phyloP scores from a whole-genome alignment of 2,329 filamentous ascomycete species.

The Talaromyces rugulosus region DNA sequence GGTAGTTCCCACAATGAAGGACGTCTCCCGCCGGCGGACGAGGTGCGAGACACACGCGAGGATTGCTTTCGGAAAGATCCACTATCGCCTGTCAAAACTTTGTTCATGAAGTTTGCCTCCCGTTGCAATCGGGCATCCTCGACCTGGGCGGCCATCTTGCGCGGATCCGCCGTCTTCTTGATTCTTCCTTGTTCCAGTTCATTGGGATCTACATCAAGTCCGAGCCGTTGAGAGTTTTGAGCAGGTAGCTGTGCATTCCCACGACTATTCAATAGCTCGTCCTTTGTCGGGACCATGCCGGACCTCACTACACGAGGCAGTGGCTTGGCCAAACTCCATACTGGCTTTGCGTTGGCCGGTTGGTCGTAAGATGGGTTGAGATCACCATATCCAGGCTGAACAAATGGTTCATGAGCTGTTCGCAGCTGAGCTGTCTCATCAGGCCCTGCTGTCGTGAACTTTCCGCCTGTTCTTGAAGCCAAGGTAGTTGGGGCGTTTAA shows the following conservation, averaged over 20 bases:
- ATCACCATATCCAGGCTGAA: slow-evolving; percentile 52
- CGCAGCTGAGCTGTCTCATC: slow-evolving; percentile 28
- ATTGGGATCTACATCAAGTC: slow-evolving; percentile 37
- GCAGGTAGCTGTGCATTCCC: slow-evolving; percentile 28
- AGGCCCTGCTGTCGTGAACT: slow-evolving; percentile 29
- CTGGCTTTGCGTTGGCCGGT: slow-evolving; percentile 45
- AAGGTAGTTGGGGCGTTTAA: slow-evolving; percentile 23
- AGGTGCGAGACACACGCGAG: slow-evolving; percentile 21
- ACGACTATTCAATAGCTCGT: slow-evolving; percentile 31
- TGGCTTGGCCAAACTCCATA: slow-evolving; percentile 53
- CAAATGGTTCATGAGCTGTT: slow-evolving; percentile 39
- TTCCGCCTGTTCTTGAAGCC: slow-evolving; percentile 23
- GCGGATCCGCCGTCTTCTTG: slow-evolving; percentile 31
- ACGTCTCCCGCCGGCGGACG: slow-evolving; percentile 19
- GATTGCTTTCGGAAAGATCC: slow-evolving; percentile 10
- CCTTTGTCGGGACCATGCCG: slow-evolving; percentile 49
- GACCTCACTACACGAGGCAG: slow-evolving; percentile 51
- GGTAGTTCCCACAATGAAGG: slow-evolving; percentile 17
- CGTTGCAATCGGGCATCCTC: slow-evolving; percentile 39
- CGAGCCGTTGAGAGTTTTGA: slow-evolving; percentile 28
- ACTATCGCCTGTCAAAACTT: slow-evolving; percentile 26
- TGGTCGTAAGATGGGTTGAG: slow-evolving; percentile 55
- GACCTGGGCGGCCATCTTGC: slow-evolving; percentile 42
- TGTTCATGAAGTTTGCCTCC: slow-evolving; percentile 38
- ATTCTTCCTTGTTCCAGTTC: slow-evolving; percentile 43